A percentile compares a stretch with the other conserved stretches of the same genome.
Conservation (phyloP, 345 rosid genomes). For the Salix koriyanagi region DNA sequence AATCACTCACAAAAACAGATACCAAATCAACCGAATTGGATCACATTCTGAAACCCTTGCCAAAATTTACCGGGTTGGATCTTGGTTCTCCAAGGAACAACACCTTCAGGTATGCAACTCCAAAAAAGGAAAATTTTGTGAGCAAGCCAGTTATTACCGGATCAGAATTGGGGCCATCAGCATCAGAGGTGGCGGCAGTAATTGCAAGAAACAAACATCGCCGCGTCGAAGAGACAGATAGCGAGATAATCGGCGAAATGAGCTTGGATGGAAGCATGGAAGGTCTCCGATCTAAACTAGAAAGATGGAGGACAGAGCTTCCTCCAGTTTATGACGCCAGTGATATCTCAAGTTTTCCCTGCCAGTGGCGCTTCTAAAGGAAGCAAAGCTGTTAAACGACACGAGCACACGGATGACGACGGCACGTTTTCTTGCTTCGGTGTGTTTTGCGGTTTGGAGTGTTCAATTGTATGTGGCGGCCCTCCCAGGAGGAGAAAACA, state of each 20-base stretch:
- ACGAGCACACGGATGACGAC: slow-evolving; percentile 29
- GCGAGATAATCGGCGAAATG: slow-evolving; percentile 49
- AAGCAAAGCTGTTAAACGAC: slow-evolving; percentile 19
- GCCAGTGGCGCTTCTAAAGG: slow-evolving; percentile 16
- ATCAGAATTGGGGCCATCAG: slow-evolving; percentile 79
- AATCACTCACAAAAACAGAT: background rate
- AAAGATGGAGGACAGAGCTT: slow-evolving; percentile 73
- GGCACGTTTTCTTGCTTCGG: slow-evolving; percentile 69
- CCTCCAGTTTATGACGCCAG: slow-evolving; percentile 60
- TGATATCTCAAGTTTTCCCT: slow-evolving; percentile 28
- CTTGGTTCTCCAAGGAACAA: slow-evolving; percentile 1
- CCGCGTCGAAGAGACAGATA: slow-evolving; percentile 40
- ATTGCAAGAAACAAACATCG: slow-evolving; percentile 38
- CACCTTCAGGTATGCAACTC: slow-evolving; percentile 22
- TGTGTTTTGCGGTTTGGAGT: slow-evolving; percentile 59
- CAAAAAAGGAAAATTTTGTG: slow-evolving; percentile 24
- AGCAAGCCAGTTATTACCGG: slow-evolving; percentile 40
- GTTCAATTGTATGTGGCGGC: slow-evolving; percentile 62
- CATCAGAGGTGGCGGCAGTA: slow-evolving; percentile 75
- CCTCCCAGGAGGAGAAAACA: slow-evolving; percentile 13
- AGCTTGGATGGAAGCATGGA: slow-evolving; percentile 63
- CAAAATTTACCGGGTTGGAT: slow-evolving; percentile 4
- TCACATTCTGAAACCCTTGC: background rate
- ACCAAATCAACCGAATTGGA: background rate
- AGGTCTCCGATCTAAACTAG: slow-evolving; percentile 74